Evolutionary conservation across 768 basidiomycete species (phyloP), one percentile per base, ranked within the genome.

Genomic region (Lactarius deliciosus): DNA sequence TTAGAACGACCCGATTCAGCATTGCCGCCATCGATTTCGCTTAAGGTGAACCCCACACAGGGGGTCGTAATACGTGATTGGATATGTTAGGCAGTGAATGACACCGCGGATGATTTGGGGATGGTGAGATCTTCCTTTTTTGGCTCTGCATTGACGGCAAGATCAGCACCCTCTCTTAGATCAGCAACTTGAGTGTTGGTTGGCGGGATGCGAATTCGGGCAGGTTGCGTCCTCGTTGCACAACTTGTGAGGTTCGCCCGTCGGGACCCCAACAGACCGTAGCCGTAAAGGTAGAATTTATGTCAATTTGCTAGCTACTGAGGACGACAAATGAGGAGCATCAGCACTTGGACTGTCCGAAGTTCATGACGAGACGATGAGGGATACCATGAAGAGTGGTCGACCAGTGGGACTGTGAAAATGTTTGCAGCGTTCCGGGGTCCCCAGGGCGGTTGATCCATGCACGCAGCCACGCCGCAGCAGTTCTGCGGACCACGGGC

Each of bases 401-500:
- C 25, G 25, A 50, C 22, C 11, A 7, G 5, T 53, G 15, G 0
- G 10, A 15, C 25, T 13, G 22, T 11, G 13, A 25, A 5, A 47
- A 10, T 6, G 47, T 22, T 34, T 5, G 25, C 50, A 22, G 13
- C 50, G 22, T 53, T 53, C 50, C 50, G 50, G 50, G 50, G 50
- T 53, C 50, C 38, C 50, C 50, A 28, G 47, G 50, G 50, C 11
- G 50, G 11, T 40, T 53, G 50, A 25, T 25, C n/a, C 11, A 5
- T 11, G 9, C 22, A 41, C 22, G 50, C 50, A 53, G 50, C 50
- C 50, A 53, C 50, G 50, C 50, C 50, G 50, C 50, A 53, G 50
- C n/a, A 25, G 22, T 53, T 25, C 50, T 53, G 50, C 50, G 50
- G 50, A 53, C 50, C 11, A 53, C 50, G 50, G 50, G 50, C 50